A percentile compares a stretch with the other conserved stretches of the same genome.
Conservation (phyloP, 148 eudicot species). For the Limonium bicolor region DNA sequence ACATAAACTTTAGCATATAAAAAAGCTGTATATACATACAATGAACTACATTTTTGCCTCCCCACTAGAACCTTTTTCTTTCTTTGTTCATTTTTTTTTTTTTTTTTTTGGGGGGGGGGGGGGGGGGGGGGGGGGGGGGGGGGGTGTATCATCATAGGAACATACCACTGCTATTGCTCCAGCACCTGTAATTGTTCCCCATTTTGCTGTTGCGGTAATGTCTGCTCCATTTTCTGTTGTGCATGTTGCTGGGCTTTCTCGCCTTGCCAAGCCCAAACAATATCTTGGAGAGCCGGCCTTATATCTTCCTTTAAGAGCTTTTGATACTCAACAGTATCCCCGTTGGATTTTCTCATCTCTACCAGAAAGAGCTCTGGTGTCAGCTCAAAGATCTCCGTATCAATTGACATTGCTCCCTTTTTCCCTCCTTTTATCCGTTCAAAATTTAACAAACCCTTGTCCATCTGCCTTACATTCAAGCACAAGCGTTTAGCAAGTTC, state of each 20-base stretch:
- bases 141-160: no score
- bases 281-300: constrained; percentile 45
- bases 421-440: constrained; percentile 35
- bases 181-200: no score
- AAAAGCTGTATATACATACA: no score
- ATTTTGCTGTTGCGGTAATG: no score
- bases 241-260: constrained; percentile 13
- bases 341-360: constrained; percentile 31
- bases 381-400: constrained; percentile 37
- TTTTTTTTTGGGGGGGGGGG: no score
- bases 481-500: constrained; percentile 36
- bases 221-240: no score
- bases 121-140: no score
- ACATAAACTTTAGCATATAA: no score
- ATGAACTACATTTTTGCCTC: no score
- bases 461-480: constrained; percentile 37
- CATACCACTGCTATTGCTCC: no score
- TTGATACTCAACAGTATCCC: constrained; percentile 38
- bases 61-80: no score
- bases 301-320: constrained; percentile 42
- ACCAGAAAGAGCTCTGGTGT: constrained; percentile 39
- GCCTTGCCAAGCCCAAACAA: constrained; percentile 64
- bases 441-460: constrained; percentile 33
- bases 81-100: no score
- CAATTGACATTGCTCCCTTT: constrained; percentile 27